Percentiles rank a stretch among this genome's conserved stretches.
These are phyloP conservation scores for Botrytis cinerea DNA, from an alignment of 2,329 filamentous ascomycete genomes.

Conservation along the genomic window DNA sequence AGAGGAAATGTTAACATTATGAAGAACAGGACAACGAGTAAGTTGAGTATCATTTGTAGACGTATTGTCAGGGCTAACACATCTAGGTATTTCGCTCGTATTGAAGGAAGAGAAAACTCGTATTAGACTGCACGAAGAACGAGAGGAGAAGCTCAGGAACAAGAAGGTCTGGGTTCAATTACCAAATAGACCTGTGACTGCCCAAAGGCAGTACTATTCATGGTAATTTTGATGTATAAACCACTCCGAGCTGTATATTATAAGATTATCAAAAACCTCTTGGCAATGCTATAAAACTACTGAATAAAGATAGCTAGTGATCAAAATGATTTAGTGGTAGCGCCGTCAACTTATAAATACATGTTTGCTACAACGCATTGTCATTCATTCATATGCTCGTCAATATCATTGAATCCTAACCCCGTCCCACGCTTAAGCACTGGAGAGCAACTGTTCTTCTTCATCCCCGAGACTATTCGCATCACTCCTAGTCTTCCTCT, in stretches of 20 bases:
- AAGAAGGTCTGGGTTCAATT: constrained; percentile 84
- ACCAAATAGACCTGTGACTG: constrained; percentile 80
- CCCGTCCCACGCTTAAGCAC: neutral
- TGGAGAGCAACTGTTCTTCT: constrained; percentile 25
- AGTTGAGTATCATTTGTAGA: constrained; percentile 44
- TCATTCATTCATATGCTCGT: neutral
- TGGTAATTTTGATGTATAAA: constrained; percentile 61
- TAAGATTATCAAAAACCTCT: constrained; percentile 12
- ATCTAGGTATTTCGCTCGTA: constrained; percentile 70
- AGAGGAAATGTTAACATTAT: constrained; percentile 70
- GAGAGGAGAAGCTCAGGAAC: constrained; percentile 71
- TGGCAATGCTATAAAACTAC: neutral
- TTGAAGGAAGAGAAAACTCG: constrained; percentile 94
- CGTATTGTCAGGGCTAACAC: constrained; percentile 22
- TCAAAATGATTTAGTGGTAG: neutral
- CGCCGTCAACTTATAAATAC: neutral
- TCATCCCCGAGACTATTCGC: constrained; percentile 22
- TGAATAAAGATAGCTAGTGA: neutral
- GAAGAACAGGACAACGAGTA: constrained; percentile 73
- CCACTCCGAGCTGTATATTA: constrained; percentile 17
- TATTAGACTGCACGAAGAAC: constrained; percentile 77
- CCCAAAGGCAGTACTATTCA: constrained; percentile 85
- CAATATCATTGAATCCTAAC: neutral
- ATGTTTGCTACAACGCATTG: neutral
- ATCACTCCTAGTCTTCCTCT: constrained; percentile 23